Percentiles rank a stretch among this genome's conserved stretches.
phyloP scores from a whole-genome alignment of 2,329 filamentous ascomycete species.

The Bipolaris bicolor region DNA sequence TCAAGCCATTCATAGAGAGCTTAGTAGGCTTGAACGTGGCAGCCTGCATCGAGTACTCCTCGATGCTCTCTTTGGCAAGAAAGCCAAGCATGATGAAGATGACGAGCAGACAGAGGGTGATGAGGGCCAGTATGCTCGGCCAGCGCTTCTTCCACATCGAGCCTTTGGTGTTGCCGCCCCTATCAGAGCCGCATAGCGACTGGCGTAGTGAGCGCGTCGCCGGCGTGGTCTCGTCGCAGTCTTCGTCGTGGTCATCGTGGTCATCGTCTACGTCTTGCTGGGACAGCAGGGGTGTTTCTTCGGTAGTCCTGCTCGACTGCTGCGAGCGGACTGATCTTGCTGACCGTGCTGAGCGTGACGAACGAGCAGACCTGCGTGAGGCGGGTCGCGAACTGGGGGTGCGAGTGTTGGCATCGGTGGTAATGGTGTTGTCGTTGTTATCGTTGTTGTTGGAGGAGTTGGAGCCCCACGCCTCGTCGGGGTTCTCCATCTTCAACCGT shows the following conservation, averaged over 20 bases:
- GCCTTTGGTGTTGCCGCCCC: conserved; percentile 28
- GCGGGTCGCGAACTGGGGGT: conserved; percentile 47
- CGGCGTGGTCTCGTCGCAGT: conserved; percentile 30
- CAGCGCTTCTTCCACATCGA: conserved; percentile 62
- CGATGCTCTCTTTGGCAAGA: conserved; percentile 77
- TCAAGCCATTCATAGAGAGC: conserved; percentile 85
- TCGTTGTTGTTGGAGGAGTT: conserved; percentile 17
- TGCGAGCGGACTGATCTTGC: conserved; percentile 41
- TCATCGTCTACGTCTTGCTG: conserved; percentile 34
- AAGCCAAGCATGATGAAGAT: conserved; percentile 82
- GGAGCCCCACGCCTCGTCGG: conserved; percentile 45
- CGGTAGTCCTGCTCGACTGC: conserved; percentile 43
- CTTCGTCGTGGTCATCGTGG: conserved; percentile 18
- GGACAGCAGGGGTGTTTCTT: conserved; percentile 50
- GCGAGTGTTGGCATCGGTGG: conserved; percentile 24
- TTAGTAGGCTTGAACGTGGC: conserved; percentile 81
- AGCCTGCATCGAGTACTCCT: conserved; percentile 86
- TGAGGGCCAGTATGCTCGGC: conserved; percentile 78
- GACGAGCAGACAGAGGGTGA: conserved; percentile 66
- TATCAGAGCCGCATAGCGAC: conserved; percentile 37
- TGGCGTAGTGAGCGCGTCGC: conserved; percentile 47
- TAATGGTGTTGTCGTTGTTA: not conserved
- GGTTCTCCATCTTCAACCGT: conserved; percentile 23
- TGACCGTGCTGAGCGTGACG: conserved; percentile 42
- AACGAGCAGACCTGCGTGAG: conserved; percentile 46